Conservation (phyloP, 345 rosid species). For the Balakata baccata region DNA sequence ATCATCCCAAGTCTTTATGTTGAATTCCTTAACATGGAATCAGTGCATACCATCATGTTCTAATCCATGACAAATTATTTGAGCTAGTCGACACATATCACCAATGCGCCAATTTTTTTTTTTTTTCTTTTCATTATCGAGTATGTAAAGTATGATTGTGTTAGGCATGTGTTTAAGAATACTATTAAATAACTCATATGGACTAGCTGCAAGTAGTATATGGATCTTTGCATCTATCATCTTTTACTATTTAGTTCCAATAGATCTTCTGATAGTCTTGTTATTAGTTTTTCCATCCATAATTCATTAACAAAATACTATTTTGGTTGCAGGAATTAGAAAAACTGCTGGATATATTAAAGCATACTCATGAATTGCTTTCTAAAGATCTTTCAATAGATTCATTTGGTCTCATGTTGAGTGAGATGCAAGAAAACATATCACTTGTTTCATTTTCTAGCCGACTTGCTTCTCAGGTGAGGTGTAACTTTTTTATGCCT, state of each 20-base stretch:
- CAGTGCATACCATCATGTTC: background rate
- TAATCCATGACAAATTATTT: conserved; percentile 2
- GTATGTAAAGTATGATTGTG: background rate
- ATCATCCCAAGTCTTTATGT: background rate
- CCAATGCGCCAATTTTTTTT: background rate
- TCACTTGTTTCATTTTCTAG: conserved; percentile 95
- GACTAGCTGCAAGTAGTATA: background rate
- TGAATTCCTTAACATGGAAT: background rate
- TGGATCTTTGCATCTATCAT: background rate
- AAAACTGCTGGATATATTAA: conserved; percentile 68
- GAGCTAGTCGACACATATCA: background rate
- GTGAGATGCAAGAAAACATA: conserved; percentile 94
- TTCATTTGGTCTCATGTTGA: conserved; percentile 76
- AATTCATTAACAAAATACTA: background rate
- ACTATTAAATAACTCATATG: background rate
- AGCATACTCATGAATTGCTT: conserved; percentile 75
- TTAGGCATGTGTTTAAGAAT: background rate
- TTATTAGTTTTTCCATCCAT: background rate
- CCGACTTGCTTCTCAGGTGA: conserved; percentile 96
- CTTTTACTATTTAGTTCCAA: background rate
- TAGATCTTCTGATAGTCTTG: background rate
- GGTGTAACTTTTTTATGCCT: background rate
- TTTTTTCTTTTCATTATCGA: background rate
- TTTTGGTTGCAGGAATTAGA: conserved; percentile 75
- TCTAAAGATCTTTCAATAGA: conserved; percentile 79